A percentile compares a stretch with the other conserved stretches of the same genome.
phyloP scores from a whole-genome alignment of 371 early-diverging fungal genomes.

The Mucor velutinosus region DNA sequence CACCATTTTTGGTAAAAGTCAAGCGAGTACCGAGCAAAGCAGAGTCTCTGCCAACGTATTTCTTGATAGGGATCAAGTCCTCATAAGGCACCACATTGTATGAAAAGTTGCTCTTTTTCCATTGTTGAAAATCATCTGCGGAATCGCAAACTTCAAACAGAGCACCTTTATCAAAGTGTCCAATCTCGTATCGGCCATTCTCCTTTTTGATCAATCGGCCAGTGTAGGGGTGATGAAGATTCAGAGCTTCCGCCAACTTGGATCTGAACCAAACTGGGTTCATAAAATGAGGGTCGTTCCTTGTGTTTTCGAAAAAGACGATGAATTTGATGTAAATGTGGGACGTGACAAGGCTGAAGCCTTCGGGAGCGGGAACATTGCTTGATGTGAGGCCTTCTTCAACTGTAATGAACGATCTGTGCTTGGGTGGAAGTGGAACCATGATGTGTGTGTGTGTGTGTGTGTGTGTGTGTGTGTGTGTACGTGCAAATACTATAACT shows the following conservation, averaged over 20 bases:
- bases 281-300: constrained; percentile 12
- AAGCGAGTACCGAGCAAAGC: constrained; percentile 13
- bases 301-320: constrained; percentile 13
- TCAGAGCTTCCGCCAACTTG: neutral
- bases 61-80: constrained; percentile 10
- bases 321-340: constrained; percentile 10
- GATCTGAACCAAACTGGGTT: constrained; percentile 2
- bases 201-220: constrained; percentile 11
- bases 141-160: constrained; percentile 17
- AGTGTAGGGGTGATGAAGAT: constrained; percentile 12
- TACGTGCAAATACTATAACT: neutral
- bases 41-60: constrained; percentile 3
- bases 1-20: constrained; percentile 4
- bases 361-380: constrained; percentile 14
- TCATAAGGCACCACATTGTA: constrained; percentile 11
- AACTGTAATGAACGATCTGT: constrained; percentile 9
- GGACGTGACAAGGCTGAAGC: constrained; percentile 16
- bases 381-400: neutral
- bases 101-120: constrained; percentile 9
- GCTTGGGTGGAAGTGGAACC: constrained; percentile 19
- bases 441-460: neutral
- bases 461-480: neutral
- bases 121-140: constrained; percentile 13
- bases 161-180: constrained; percentile 18
- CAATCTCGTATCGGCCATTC: constrained; percentile 16